phyloP scores from a whole-genome alignment of 306 rosid species.

The Dryas drummondii region DNA sequence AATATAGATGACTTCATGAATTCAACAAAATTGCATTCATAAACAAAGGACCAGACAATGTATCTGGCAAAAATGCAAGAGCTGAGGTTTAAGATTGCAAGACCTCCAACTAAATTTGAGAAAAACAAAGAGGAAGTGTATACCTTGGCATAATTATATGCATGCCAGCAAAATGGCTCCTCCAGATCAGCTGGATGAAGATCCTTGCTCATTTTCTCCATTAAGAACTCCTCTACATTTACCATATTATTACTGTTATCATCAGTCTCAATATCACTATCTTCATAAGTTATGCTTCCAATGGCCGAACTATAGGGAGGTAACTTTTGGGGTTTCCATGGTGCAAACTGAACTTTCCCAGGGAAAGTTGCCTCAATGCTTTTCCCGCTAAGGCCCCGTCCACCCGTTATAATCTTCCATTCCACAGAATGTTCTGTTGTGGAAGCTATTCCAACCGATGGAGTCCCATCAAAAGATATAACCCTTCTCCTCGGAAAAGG shows the following conservation, averaged over 20 bases:
- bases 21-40: too few relatives aligned
- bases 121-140: background rate
- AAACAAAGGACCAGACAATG: too few relatives aligned
- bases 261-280: conserved; percentile 76
- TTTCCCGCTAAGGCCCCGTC: conserved; percentile 86
- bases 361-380: conserved; percentile 96
- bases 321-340: conserved; percentile 62
- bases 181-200: conserved; percentile 95
- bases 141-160: conserved; percentile 93
- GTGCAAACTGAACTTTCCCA: conserved; percentile 88
- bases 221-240: conserved; percentile 71
- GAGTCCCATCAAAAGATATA: conserved; percentile 88
- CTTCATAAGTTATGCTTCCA: conserved; percentile 61
- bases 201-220: conserved; percentile 87
- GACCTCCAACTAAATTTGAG: conserved; percentile 7
- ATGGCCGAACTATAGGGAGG: conserved; percentile 43
- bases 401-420: conserved; percentile 81
- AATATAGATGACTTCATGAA: too few relatives aligned
- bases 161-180: conserved; percentile 99
- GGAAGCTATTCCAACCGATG: conserved; percentile 85
- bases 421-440: conserved; percentile 88
- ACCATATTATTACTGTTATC: conserved; percentile 56
- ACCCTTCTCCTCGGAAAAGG: conserved; percentile 89
- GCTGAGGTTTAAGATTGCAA: conserved; percentile 8
- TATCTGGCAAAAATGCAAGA: too few relatives aligned